Evolutionary conservation across 768 basidiomycete genomes (phyloP).

Genomic region (Sporobolomyces phaffii): DNA sequence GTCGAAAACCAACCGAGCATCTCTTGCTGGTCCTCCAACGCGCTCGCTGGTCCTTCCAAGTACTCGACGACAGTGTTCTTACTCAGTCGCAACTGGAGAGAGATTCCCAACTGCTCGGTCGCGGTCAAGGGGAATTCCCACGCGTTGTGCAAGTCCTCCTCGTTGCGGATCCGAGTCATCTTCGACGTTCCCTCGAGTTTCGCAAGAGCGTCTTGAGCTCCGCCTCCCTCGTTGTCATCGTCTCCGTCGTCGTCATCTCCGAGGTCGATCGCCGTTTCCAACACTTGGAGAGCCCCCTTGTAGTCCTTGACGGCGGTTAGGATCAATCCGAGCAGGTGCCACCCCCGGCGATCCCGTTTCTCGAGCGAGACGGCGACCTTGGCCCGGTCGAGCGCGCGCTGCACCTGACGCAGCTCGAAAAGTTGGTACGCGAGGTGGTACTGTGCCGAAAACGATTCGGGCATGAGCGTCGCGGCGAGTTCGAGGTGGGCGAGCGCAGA

Average conservation of each 20-base stretch:
- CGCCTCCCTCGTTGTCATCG: not conserved
- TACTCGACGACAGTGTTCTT: conserved; percentile 73
- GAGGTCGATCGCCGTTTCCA: conserved; percentile 62
- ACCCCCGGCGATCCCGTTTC: conserved; percentile 57
- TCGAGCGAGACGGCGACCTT: conserved; percentile 68
- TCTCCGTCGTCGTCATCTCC: not conserved
- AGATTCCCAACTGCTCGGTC: conserved; percentile 59
- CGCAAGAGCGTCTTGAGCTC: not conserved
- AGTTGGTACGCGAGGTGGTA: conserved; percentile 78
- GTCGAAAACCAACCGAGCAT: conserved; percentile 64
- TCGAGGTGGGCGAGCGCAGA: conserved; percentile 54
- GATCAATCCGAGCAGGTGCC: conserved; percentile 83
- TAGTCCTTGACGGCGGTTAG: conserved; percentile 74
- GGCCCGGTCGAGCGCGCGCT: conserved; percentile 62
- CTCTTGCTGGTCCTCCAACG: conserved; percentile 72
- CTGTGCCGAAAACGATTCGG: conserved; percentile 50
- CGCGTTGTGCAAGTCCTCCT: not conserved
- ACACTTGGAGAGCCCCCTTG: conserved; percentile 65
- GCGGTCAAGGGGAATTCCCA: conserved; percentile 16
- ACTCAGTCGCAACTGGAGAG: conserved; percentile 78
- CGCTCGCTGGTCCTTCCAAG: conserved; percentile 76
- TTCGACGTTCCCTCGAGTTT: not conserved
- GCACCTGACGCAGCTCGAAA: conserved; percentile 61
- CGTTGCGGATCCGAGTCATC: not conserved
- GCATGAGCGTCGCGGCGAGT: conserved; percentile 43